Conservation (phyloP, 139 green algal species). For the Chlorella sp. region DNA sequence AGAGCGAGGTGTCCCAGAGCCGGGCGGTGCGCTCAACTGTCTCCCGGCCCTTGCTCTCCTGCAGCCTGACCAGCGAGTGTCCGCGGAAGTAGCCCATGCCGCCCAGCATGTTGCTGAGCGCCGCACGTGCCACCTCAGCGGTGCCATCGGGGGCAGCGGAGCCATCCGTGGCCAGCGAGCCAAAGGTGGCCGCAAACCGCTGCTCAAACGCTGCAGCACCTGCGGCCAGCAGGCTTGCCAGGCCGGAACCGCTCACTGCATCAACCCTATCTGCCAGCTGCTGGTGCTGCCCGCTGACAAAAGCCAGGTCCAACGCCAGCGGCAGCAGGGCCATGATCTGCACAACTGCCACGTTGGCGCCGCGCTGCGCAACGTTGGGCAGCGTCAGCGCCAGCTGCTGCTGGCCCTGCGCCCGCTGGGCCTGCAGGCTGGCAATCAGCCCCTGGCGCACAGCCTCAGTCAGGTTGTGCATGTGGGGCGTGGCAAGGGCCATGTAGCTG, state of each 20-base stretch:
- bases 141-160: not conserved
- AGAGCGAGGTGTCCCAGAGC: constrained; percentile 12
- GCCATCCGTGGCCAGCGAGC: not conserved
- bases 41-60: not conserved
- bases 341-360: constrained; percentile 67
- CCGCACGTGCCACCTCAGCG: constrained; percentile 59
- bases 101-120: constrained; percentile 93
- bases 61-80: constrained; percentile 59
- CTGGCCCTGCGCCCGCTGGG: constrained; percentile 11
- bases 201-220: constrained; percentile 15
- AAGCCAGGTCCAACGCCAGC: constrained; percentile 66
- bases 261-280: not conserved
- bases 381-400: constrained; percentile 41
- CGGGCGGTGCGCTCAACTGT: not conserved
- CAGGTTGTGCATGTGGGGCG: constrained; percentile 67
- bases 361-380: constrained; percentile 53
- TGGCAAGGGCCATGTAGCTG: constrained; percentile 30
- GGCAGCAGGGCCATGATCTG: constrained; percentile 68
- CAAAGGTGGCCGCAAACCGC: constrained; percentile 36
- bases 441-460: constrained; percentile 52
- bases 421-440: constrained; percentile 18
- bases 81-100: constrained; percentile 95
- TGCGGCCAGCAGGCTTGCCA: not conserved
- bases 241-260: not conserved
- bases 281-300: not conserved